phyloP scores from a whole-genome alignment of 192 early-diverging fungal genomes.

The Backusella circina region DNA sequence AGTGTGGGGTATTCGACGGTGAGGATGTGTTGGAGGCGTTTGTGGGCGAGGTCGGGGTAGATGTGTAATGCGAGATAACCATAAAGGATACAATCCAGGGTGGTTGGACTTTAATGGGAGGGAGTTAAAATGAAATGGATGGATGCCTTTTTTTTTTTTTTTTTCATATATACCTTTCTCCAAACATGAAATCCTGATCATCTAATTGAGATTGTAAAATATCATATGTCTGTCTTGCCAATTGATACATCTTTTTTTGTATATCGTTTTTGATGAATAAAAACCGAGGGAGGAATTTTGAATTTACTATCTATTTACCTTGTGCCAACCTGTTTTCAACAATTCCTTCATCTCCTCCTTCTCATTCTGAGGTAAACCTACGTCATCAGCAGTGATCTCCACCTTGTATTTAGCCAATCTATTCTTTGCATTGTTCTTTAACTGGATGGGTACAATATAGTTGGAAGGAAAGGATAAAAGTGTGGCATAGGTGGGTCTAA shows the following conservation, averaged over 20 bases:
- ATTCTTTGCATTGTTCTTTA: slow-evolving; percentile 64
- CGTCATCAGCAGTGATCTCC: slow-evolving; percentile 36
- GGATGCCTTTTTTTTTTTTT: background rate
- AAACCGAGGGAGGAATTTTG: background rate
- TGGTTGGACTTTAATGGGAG: slow-evolving; percentile 46
- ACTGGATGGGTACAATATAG: slow-evolving; percentile 67
- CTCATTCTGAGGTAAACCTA: slow-evolving; percentile 44
- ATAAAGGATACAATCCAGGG: slow-evolving; percentile 80
- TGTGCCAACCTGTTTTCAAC: slow-evolving; percentile 34
- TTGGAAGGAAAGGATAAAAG: slow-evolving; percentile 66
- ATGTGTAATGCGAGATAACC: slow-evolving; percentile 78
- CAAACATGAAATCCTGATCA: slow-evolving; percentile 79
- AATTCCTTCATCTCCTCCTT: slow-evolving; percentile 34
- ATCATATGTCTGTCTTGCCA: slow-evolving; percentile 63
- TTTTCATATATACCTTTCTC: slow-evolving; percentile 46
- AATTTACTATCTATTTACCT: slow-evolving; percentile 14
- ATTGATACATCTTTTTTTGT: slow-evolving; percentile 59
- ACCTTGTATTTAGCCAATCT: slow-evolving; percentile 60
- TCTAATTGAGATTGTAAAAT: slow-evolving; percentile 71
- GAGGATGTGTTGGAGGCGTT: slow-evolving; percentile 63
- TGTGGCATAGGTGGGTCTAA: slow-evolving; percentile 68
- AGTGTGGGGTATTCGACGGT: slow-evolving; percentile 66
- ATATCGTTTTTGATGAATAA: no score
- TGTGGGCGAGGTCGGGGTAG: slow-evolving; percentile 70
- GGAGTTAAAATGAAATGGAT: background rate